A percentile compares a stretch with the other conserved stretches of the same genome.
Conservation (phyloP, 129 eudicot genomes). For the Centaurea solstitialis region DNA sequence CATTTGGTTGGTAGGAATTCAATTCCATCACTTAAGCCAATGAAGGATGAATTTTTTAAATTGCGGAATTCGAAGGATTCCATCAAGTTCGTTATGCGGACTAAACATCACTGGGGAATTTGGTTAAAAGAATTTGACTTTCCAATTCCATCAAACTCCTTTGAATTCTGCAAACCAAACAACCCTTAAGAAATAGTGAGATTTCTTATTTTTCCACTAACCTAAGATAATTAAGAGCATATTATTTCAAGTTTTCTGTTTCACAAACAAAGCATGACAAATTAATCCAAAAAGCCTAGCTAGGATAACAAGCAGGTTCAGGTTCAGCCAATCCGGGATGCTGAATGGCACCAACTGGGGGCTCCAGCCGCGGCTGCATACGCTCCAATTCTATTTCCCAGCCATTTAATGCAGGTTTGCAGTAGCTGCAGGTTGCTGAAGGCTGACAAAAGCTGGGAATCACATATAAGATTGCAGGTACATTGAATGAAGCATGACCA, state of each 20-base stretch:
- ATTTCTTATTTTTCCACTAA: too few relatives aligned
- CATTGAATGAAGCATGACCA: conserved; percentile 61
- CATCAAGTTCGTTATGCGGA: too few relatives aligned
- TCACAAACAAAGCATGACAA: conserved; percentile 20
- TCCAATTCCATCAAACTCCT: too few relatives aligned
- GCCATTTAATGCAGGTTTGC: conserved; percentile 54
- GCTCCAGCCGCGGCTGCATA: conserved; percentile 50
- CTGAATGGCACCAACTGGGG: conserved; percentile 65
- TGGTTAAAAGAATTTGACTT: too few relatives aligned
- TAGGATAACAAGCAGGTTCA: conserved; percentile 18
- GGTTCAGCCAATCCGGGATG: conserved; percentile 60
- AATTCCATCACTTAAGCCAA: too few relatives aligned
- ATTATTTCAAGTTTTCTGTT: conserved; percentile 15
- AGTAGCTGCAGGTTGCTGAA: conserved; percentile 46
- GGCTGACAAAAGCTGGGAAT: conserved; percentile 54
- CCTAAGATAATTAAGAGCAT: too few relatives aligned
- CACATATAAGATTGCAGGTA: conserved; percentile 49
- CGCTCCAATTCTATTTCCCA: conserved; percentile 55
- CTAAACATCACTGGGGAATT: too few relatives aligned
- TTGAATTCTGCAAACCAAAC: too few relatives aligned
- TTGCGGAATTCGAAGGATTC: too few relatives aligned
- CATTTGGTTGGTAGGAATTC: too few relatives aligned
- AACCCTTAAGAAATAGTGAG: too few relatives aligned
- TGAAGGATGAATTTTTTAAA: too few relatives aligned
- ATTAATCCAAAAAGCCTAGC: conserved; percentile 5